Conservation (phyloP, 2,329 filamentous ascomycete genomes). For the Hypoxylon sp. region DNA sequence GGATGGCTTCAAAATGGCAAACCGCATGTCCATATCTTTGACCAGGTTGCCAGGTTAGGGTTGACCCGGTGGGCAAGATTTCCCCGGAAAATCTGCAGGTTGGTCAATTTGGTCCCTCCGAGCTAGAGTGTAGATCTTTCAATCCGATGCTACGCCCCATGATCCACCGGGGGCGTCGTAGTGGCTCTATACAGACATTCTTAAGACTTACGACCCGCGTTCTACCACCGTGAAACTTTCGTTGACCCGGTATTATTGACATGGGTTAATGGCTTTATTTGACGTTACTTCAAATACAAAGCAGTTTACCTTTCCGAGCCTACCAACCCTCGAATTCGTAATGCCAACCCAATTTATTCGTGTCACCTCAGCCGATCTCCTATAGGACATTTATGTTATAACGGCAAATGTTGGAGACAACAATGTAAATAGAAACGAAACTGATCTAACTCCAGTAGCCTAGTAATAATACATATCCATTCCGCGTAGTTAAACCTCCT, state of each 20-base stretch:
- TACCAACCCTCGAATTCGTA: not conserved
- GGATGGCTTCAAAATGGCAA: not conserved
- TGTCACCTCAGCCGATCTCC: not conserved
- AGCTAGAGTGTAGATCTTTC: conserved; percentile 1
- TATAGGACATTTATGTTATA: not conserved
- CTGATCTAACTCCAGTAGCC: not conserved
- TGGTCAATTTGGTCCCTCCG: not conserved
- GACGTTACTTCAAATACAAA: not conserved
- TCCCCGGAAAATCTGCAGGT: conserved; percentile 9
- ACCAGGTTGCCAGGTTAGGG: not conserved
- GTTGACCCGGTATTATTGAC: not conserved
- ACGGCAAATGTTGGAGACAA: not conserved
- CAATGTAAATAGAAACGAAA: not conserved
- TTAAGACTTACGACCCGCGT: not conserved
- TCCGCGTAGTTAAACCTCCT: not conserved
- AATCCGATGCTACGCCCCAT: not conserved
- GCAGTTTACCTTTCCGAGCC: not conserved
- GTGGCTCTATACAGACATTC: not conserved
- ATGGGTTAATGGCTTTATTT: not conserved
- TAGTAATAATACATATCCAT: not conserved
- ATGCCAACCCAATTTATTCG: conserved; percentile 1
- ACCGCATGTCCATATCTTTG: not conserved
- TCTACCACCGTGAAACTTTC: not conserved
- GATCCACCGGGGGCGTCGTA: not conserved
- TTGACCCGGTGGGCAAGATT: conserved; percentile 21